Conservation (phyloP, 345 rosid genomes). For the Rhizophora apiculata region DNA sequence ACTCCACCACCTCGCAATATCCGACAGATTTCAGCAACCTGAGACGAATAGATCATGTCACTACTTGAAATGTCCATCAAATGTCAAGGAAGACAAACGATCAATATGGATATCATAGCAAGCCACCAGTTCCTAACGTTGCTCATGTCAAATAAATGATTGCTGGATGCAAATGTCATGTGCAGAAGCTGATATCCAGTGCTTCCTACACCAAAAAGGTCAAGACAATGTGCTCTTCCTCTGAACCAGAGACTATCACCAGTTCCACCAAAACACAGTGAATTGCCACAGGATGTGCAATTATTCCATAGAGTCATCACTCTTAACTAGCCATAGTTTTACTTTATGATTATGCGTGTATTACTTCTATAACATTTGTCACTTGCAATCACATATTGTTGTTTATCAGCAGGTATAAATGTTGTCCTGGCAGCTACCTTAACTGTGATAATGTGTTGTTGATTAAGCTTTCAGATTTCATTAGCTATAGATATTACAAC, state of each 20-base stretch:
- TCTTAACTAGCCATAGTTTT: no score
- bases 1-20: slow-evolving; percentile 78
- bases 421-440: not conserved
- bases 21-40: slow-evolving; percentile 92
- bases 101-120: no score
- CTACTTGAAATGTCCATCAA: not conserved
- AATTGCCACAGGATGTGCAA: not conserved
- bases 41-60: slow-evolving; percentile 14
- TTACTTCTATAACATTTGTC: not conserved
- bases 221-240: not conserved
- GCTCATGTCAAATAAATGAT: not conserved
- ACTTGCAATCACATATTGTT: not conserved
- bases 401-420: not conserved
- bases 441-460: not conserved
- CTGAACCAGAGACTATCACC: not conserved
- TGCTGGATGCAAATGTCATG: not conserved
- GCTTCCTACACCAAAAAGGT: not conserved
- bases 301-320: not conserved
- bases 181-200: not conserved
- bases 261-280: slow-evolving; percentile 1
- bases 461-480: not conserved
- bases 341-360: not conserved
- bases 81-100: no score
- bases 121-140: not conserved
- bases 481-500: not conserved